phyloP scores from a whole-genome alignment of 1,139 yeast species.

The Pichia sp. region DNA sequence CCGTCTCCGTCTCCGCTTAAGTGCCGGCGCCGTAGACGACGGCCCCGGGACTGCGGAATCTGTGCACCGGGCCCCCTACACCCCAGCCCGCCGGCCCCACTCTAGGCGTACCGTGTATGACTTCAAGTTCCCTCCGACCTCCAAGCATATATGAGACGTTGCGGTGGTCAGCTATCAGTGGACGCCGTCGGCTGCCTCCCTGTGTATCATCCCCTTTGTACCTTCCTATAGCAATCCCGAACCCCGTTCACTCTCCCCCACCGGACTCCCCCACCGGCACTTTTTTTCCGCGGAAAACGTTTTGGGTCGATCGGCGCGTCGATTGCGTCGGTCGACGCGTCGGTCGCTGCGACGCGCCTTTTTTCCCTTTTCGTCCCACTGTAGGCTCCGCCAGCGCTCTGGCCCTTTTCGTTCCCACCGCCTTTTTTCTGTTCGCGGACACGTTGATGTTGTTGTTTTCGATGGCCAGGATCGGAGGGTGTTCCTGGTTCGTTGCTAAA shows the following conservation, averaged over 20 bases:
- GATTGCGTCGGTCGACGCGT: not conserved
- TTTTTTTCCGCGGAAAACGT: too few relatives aligned
- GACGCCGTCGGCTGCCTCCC: not conserved
- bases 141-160: conserved; percentile 43
- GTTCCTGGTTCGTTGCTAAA: not conserved
- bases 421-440: not conserved
- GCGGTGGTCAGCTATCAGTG: conserved; percentile 57
- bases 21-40: conserved; percentile 5
- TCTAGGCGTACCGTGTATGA: conserved; percentile 60
- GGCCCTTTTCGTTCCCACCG: not conserved
- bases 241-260: not conserved
- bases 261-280: too few relatives aligned
- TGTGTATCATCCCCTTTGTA: too few relatives aligned
- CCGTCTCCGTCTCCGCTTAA: conserved; percentile 37
- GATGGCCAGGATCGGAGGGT: not conserved
- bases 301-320: not conserved
- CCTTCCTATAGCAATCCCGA: too few relatives aligned
- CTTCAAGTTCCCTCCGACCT: conserved; percentile 17
- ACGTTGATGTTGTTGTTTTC: not conserved
- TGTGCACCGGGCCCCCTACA: too few relatives aligned
- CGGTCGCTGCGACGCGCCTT: conserved; percentile 7
- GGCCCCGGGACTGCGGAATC: not conserved
- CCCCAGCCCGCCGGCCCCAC: conserved; percentile 32
- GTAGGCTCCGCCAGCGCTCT: too few relatives aligned
- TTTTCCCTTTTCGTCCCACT: not conserved